Evolutionary conservation across 257 asterid species (phyloP).

Genomic region (Apocynum venetum): DNA sequence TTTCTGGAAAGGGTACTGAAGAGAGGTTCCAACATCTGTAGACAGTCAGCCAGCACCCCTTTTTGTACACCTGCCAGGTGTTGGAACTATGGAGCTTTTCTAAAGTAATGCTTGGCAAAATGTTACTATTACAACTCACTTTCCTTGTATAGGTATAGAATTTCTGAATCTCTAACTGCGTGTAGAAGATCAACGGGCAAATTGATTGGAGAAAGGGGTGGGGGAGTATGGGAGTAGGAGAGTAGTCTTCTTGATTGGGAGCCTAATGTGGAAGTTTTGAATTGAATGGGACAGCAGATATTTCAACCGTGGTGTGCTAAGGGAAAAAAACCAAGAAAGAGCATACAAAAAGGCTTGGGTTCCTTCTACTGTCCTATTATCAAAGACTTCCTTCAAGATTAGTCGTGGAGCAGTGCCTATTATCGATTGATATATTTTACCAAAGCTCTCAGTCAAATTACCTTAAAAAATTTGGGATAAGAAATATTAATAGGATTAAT

Average conservation of each 20-base stretch:
- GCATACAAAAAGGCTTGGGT: neutral
- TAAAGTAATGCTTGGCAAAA: no score
- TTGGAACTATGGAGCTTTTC: neutral
- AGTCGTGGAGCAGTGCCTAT: no score
- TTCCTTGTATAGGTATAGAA: no score
- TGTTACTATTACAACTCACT: no score
- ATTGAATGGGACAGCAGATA: neutral
- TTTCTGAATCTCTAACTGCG: neutral
- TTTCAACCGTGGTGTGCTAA: neutral
- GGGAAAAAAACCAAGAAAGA: neutral
- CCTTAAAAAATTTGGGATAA: no score
- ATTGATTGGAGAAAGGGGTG: no score
- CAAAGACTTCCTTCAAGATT: no score
- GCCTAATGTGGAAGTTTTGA: neutral
- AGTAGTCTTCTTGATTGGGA: neutral
- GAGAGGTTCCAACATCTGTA: slow-evolving; percentile 15
- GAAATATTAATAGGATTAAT: no score
- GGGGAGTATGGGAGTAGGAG: neutral
- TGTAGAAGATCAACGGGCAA: no score
- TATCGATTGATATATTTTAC: no score
- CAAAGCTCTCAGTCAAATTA: no score
- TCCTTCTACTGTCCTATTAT: no score
- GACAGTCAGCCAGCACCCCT: neutral
- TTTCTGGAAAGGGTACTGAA: neutral
- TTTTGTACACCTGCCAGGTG: slow-evolving; percentile 9